Base-by-base conservation (phyloP, 2,329 filamentous ascomycete genomes). In the Monilinia vaccinii-corymbosi region DNA sequence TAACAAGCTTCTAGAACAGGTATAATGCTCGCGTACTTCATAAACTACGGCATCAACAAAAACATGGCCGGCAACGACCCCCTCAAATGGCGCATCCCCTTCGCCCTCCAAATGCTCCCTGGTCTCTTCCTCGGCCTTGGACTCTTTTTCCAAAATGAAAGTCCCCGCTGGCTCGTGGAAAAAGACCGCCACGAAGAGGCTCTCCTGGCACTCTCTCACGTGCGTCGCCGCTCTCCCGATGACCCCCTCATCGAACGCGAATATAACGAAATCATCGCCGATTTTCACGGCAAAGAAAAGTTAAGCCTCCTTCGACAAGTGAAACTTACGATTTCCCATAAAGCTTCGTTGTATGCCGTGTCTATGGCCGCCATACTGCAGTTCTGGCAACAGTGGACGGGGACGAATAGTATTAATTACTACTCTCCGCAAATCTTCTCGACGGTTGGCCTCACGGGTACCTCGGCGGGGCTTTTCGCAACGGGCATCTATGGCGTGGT, bases 301-400 rank as follows among this genome's bases (percentile, higher is more conserved):
- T 6, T 70, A 76, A 10, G 71, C 4, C 78, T 62, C 74, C 11
- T 73, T 73, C 69, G 76, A 76, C 21, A 75, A 60, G 52, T 56
- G 52, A 50, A 44, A 8, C 48, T 60, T 21, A 40, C 44, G 2
- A 73, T 0, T 65, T 71, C 8, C 16, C 40, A 52, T 13, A 58
- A 52, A 23, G 42, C 50, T 8, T 45, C 57, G 3, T 60, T 55
- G 18, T 76, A 75, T 62, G 75, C 79, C 16, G 72, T 81, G 56
- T 21, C 42, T 5, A 56, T 34, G 86, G 87, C 5, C 9, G 57
- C 64, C 18, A 52, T 56, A 2, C 49, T 67, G 3, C 60, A 61
- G 36, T 89, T 91, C 77, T 89, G 83, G 82, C 84, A 85, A 71
- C 86, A 87, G 0, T 88, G 89, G 74, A 69, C 85, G 0, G 85